Base-by-base conservation (phyloP, 345 rosid genomes). In the Garcia nutans region DNA sequence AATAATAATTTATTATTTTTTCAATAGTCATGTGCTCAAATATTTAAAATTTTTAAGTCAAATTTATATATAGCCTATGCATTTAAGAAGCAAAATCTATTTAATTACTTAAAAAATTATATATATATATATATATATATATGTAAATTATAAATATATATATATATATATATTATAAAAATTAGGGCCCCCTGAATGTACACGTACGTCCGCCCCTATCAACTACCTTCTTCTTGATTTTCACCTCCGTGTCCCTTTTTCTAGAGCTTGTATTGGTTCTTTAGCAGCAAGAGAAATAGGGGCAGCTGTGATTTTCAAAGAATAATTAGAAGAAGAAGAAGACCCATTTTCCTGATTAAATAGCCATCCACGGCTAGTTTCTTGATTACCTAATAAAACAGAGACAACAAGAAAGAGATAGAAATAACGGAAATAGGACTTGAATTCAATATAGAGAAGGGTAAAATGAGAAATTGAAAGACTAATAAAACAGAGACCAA, bases 341-440 rank as follows among this genome's bases (percentile, higher is more conserved):
- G n/a, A n/a, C 19, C 74, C 77, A 10, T 83, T 60, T 79, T 79
- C 85, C 85, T 90, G 81, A 93, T 92, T 37, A 90, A 77, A 84
- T 93, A 92, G 79, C 82, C 78, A 56, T 94, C 97, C 97, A 90
- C 90, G 22, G 24, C 49, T 45, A 12, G 9, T 45, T 45, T 45
- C 49, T 19, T 8, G 72, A 42, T 72, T 37, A 71, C 11, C 31
- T 59, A 59, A 70, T 33, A 0, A 17, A 70, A 26, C 20, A 44
- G 66, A 57, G 16, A 42, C 19, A 68, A 55, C 19, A 45, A 15
- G 41, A 44, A 13, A 19, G 31, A 16, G 24, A 62, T 5, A n/a
- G 17, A 71, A 49, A 59, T n/a, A 26, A 33, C 1, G 37, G 52
- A 49, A 45, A 61, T 3, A 1, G 58, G 15, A 12, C 58, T 41